Conservation (phyloP, 495 filamentous ascomycete species). For the Talaromyces ruber region DNA sequence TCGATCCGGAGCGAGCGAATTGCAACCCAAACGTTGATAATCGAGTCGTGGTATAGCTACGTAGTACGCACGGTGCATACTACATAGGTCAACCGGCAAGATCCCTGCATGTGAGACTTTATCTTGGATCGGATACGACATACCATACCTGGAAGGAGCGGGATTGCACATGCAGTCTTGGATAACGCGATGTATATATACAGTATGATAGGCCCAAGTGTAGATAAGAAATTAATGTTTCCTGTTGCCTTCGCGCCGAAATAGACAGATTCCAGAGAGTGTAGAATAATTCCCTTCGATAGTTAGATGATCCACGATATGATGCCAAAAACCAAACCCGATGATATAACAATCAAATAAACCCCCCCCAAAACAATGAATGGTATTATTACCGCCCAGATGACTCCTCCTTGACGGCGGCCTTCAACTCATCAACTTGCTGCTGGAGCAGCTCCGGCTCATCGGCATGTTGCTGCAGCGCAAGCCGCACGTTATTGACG, state of each 20-base stretch:
- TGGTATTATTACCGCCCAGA: not conserved
- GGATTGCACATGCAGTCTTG: not conserved
- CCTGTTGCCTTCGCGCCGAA: not conserved
- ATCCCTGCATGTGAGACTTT: too few species aligned
- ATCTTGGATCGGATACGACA: not conserved
- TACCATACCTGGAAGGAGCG: not conserved
- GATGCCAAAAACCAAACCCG: too few species aligned
- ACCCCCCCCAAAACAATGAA: not conserved
- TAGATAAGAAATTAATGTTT: not conserved
- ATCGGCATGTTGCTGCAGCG: constrained; percentile 9
- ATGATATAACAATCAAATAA: not conserved
- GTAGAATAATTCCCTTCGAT: too few species aligned
- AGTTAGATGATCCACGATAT: too few species aligned
- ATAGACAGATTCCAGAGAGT: not conserved
- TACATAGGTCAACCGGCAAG: not conserved
- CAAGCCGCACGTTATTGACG: constrained; percentile 3
- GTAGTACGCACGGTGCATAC: not conserved
- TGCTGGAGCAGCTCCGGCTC: constrained; percentile 10
- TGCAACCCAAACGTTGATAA: not conserved
- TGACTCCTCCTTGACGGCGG: not conserved
- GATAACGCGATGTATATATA: not conserved
- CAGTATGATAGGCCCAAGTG: too few species aligned
- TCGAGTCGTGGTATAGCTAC: not conserved
- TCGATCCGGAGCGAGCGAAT: not conserved
- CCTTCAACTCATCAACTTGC: constrained; percentile 9